Evolutionary conservation across 2,329 filamentous ascomycete genomes (phyloP), one percentile per base, ranked within the genome.

Genomic region (Fusarium beomiforme): DNA sequence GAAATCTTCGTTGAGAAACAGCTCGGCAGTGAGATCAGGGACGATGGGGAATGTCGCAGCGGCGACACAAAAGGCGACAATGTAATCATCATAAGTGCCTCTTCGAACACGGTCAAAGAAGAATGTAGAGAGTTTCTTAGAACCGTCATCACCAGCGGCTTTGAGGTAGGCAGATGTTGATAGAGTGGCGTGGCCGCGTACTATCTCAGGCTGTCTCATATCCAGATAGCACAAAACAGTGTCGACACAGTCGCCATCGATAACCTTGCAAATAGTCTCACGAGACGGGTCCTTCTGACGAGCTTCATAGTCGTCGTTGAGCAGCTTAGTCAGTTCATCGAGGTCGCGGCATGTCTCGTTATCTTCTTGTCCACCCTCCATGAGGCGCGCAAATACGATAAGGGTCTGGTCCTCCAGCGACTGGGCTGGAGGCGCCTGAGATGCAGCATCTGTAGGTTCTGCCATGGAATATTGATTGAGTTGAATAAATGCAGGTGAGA

Each of bases 61-160:
- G 9, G 94, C 94, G n/a, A 95, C 94, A 57, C 95, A 98, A 79
- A 98, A 98, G 9, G 95, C 95, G 53, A 96, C 86, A 59, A 97
- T 93, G 72, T 97, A 89, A 80, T 97, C 93, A 76, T 98, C 95
- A 70, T 94, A 93, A 26, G 92, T 95, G 56, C 91, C 91, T 70
- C 91, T 90, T 72, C 88, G 83, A 19, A 97, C 86, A 57, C 91
- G 90, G 19, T 88, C 85, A 58, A 90, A 90, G 78, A 98, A 92
- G 79, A 96, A 95, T 8, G 88, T 87, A 8, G 89, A 88, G 53
- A 98, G 88, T 71, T 91, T 88, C 71, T 89, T 86, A 71, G 90
- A 87, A 6, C 94, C 93, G 10, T 88, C 86, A 16, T 95, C 89
- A 57, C 90, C 89, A 6, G 92, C 90, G 31, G 91, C 90, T 79